Percentiles rank a stretch among this genome's conserved stretches.
phyloP scores from a whole-genome alignment of 129 eudicot species.

The Centella asiatica region DNA sequence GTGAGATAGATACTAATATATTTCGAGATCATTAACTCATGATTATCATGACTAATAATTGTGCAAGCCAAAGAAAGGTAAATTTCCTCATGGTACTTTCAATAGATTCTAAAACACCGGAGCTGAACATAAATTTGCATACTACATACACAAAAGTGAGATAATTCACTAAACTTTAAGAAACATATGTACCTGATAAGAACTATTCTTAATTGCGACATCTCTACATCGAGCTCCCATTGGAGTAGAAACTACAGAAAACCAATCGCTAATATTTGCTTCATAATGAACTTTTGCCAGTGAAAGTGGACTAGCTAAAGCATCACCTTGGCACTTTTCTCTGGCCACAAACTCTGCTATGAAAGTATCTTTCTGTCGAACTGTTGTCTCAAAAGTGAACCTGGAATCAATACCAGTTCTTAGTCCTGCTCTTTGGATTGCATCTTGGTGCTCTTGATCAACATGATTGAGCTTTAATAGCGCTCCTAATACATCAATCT shows the following conservation, averaged over 20 bases:
- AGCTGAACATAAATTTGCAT: neutral
- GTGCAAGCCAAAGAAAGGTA: neutral
- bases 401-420: conserved; percentile 51
- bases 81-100: neutral
- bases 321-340: conserved; percentile 28
- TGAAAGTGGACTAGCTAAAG: conserved; percentile 47
- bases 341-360: conserved; percentile 56
- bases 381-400: conserved; percentile 57
- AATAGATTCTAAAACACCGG: neutral
- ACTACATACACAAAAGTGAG: no score
- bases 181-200: conserved; percentile 25
- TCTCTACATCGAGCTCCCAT: conserved; percentile 80
- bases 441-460: conserved; percentile 42
- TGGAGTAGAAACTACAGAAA: conserved; percentile 62
- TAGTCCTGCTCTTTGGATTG: conserved; percentile 51
- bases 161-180: neutral
- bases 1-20: neutral
- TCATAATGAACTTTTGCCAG: conserved; percentile 51
- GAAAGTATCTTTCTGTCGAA: conserved; percentile 56
- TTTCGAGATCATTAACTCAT: neutral
- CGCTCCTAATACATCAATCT: conserved; percentile 55
- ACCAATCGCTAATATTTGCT: conserved; percentile 73
- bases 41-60: neutral
- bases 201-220: conserved; percentile 29
- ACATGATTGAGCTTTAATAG: conserved; percentile 37